A percentile compares a stretch with the other conserved stretches of the same genome.
Conservation (phyloP, 495 filamentous ascomycete genomes). For the Letharia columbiana region DNA sequence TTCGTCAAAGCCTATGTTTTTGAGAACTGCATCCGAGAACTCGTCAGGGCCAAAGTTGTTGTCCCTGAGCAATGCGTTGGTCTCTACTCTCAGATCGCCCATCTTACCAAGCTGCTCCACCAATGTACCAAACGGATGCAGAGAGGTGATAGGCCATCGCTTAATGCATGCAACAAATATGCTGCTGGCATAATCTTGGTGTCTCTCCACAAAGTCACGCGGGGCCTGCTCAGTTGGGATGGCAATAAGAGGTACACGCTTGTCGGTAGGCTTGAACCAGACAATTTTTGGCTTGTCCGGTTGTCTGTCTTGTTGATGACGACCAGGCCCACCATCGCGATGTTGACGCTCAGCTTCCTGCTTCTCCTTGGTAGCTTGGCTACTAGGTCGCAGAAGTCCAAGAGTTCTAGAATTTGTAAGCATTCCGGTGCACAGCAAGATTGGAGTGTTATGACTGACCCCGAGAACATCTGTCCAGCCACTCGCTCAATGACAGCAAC, state of each 20-base stretch:
- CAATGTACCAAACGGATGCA: constrained; percentile 95
- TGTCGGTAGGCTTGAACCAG: constrained; percentile 99
- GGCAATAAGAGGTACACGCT: constrained; percentile 93
- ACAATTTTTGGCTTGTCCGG: constrained; percentile 99
- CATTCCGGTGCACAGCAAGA: not conserved
- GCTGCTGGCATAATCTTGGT: constrained; percentile 91
- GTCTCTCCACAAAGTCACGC: constrained; percentile 95
- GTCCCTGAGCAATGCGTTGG: constrained; percentile 90
- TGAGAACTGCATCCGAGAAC: constrained; percentile 90
- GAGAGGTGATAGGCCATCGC: constrained; percentile 98
- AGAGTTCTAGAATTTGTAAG: constrained; percentile 48
- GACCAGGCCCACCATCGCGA: constrained; percentile 69
- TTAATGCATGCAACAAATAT: constrained; percentile 99
- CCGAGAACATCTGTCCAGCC: constrained; percentile 98
- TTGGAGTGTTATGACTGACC: constrained; percentile 34
- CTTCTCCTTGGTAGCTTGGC: constrained; percentile 98
- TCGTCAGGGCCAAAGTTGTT: constrained; percentile 98
- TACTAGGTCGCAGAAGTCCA: constrained; percentile 87
- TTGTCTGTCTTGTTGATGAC: constrained; percentile 71
- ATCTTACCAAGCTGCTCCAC: constrained; percentile 96
- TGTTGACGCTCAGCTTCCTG: constrained; percentile 93
- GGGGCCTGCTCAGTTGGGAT: constrained; percentile 98
- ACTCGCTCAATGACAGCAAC: constrained; percentile 96
- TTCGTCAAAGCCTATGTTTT: constrained; percentile 83
- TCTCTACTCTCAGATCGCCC: constrained; percentile 94